Evolutionary conservation across 2,329 filamentous ascomycete genomes (phyloP), one percentile per base, ranked within the genome.

Genomic region (Harringtonia aguacate): DNA sequence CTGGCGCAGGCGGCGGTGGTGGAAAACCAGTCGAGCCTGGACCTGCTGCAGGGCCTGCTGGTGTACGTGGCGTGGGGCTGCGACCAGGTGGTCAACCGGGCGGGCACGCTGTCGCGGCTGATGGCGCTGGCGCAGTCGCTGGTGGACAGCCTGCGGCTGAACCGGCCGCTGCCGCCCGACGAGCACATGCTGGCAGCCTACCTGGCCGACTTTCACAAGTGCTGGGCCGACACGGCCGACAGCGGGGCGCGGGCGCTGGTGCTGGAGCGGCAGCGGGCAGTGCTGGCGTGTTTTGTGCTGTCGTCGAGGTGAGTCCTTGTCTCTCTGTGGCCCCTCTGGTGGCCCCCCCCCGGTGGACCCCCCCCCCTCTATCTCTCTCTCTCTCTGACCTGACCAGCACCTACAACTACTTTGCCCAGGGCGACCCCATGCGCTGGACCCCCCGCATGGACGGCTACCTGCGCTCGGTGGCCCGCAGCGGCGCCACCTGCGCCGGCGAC

Each of bases 371-470:
- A 8, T 31, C 29, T 10, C 35, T 20, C 5, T 15, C 35, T 20
- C 18, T 12, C 6, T n/a, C 14, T 12, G 20, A 24, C 18, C 22
- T n/a, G n/a, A 37, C 12, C 20, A 37, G 36, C n/a, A 28, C 36
- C 21, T 45, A 38, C 38, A 34, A 37, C 4, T 49, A 52, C 24
- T 59, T 73, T 22, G 66, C 65, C n/a, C 67, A 67, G 42, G 61
- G 68, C 41, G 73, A 78, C 44, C 53, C 65, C 3, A 60, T 81
- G 42, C 63, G 61, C 4, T 82, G 77, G 77, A 77, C 69, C 1
- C 52, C 69, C 2, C 68, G 77, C 42, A 69, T 81, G 63, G 75
- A 77, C 30, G 73, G 78, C 20, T 73, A 67, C 24, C 59, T 80
- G 1, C 58, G 64, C 4, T 6, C 24, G 7, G 24, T 27, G 24